These are phyloP conservation scores for Ophiostoma sp. DNA, from an alignment of 2,329 filamentous ascomycete species.

Conservation along the genomic window DNA sequence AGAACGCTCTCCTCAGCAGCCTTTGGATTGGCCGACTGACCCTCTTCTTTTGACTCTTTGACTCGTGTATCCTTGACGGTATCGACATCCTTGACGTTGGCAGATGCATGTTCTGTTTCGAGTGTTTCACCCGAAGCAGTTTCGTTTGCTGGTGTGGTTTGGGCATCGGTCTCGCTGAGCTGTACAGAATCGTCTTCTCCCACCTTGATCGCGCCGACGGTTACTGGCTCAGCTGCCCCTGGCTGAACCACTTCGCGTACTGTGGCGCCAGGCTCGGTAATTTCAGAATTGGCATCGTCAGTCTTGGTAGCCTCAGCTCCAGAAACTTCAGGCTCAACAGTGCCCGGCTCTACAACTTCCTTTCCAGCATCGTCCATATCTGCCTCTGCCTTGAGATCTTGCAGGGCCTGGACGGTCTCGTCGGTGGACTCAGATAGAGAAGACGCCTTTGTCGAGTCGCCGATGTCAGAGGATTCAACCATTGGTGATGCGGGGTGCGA, in stretches of 20 bases:
- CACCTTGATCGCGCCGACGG: not conserved
- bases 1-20: not conserved
- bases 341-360: not conserved
- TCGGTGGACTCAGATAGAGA: constrained; percentile 60
- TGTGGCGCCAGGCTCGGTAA: not conserved
- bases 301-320: not conserved
- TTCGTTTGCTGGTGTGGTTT: not conserved
- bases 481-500: constrained; percentile 55
- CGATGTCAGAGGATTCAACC: constrained; percentile 49
- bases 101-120: not conserved
- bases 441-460: constrained; percentile 57
- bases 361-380: not conserved
- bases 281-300: not conserved
- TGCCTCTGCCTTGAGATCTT: constrained; percentile 15
- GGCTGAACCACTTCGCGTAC: not conserved
- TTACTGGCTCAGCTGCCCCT: not conserved
- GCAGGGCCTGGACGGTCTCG: constrained; percentile 44
- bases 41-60: not conserved
- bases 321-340: not conserved
- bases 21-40: not conserved
- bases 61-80: not conserved
- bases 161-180: not conserved
- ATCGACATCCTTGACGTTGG: not conserved
- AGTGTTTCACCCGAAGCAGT: not conserved
- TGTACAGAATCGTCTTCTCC: not conserved